Percentiles rank a stretch among this genome's conserved stretches.
These are phyloP conservation scores for Alopecurus myosuroides DNA, from an alignment of 176 grass and related monocot species.

Conservation along the genomic window DNA sequence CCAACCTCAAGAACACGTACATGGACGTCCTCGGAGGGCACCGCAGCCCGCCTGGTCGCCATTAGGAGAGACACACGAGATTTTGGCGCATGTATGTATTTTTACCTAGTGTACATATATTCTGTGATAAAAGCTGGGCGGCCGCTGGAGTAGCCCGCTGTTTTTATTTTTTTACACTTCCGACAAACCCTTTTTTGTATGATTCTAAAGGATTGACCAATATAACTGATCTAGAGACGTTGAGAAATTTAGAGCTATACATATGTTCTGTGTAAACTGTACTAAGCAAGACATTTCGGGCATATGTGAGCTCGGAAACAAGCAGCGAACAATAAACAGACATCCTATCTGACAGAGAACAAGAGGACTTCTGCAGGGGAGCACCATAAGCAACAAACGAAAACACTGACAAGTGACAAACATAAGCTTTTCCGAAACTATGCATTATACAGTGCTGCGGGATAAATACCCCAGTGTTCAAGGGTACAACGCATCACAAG, in stretches of 20 bases:
- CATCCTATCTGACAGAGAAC: neutral
- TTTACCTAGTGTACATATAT: conserved; percentile 35
- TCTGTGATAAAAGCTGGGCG: conserved; percentile 14
- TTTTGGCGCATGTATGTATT: conserved; percentile 32
- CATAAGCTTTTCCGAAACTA: neutral
- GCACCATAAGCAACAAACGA: neutral
- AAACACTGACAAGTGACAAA: neutral
- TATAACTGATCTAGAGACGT: conserved; percentile 14
- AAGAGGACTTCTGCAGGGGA: neutral
- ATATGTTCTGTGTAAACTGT: too few species aligned
- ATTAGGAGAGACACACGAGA: conserved; percentile 36
- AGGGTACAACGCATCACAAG: neutral
- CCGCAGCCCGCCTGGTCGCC: conserved; percentile 56
- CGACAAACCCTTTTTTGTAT: neutral
- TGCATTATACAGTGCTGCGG: neutral
- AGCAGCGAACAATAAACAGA: neutral
- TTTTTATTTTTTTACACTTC: neutral
- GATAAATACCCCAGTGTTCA: neutral
- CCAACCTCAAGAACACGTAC: conserved; percentile 59
- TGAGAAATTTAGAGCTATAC: neutral
- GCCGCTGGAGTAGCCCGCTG: neutral
- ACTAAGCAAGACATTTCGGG: neutral
- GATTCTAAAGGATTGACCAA: conserved; percentile 1
- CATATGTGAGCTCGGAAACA: neutral
- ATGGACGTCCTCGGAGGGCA: conserved; percentile 50